These are phyloP conservation scores for Orbilia javanica DNA, from an alignment of 2,329 filamentous ascomycete genomes.

Conservation along the genomic window DNA sequence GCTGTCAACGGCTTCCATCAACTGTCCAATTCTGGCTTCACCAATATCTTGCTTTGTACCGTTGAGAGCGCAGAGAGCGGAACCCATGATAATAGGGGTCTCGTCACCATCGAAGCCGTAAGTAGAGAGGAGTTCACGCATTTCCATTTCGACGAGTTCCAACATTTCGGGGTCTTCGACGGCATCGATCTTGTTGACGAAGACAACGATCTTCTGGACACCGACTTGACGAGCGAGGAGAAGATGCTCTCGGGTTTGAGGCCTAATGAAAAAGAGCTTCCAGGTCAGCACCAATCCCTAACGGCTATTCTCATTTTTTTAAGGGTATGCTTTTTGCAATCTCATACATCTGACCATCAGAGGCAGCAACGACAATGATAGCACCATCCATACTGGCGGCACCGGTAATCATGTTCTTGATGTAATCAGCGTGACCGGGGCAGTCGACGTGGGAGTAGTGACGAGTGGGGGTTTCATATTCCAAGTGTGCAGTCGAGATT, in stretches of 20 bases:
- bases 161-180: constrained; percentile 99
- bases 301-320: neutral
- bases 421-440: constrained; percentile 99
- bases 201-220: constrained; percentile 97
- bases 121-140: constrained; percentile 91
- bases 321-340: neutral
- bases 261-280: constrained; percentile 68
- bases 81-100: constrained; percentile 96
- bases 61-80: constrained; percentile 93
- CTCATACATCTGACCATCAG: constrained; percentile 91
- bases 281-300: constrained; percentile 16
- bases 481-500: constrained; percentile 97
- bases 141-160: constrained; percentile 99
- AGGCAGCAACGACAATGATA: constrained; percentile 97
- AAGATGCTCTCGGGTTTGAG: constrained; percentile 98
- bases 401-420: constrained; percentile 99
- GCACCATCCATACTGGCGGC: constrained; percentile 99
- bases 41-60: constrained; percentile 89
- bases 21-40: constrained; percentile 86
- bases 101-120: constrained; percentile 99
- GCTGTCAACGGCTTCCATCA: constrained; percentile 86
- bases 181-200: constrained; percentile 99
- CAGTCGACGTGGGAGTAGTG: constrained; percentile 99
- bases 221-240: constrained; percentile 97
- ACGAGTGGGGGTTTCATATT: constrained; percentile 92